Evolutionary conservation across 345 rosid genomes (phyloP).

Genomic region (Murraya koenigii): DNA sequence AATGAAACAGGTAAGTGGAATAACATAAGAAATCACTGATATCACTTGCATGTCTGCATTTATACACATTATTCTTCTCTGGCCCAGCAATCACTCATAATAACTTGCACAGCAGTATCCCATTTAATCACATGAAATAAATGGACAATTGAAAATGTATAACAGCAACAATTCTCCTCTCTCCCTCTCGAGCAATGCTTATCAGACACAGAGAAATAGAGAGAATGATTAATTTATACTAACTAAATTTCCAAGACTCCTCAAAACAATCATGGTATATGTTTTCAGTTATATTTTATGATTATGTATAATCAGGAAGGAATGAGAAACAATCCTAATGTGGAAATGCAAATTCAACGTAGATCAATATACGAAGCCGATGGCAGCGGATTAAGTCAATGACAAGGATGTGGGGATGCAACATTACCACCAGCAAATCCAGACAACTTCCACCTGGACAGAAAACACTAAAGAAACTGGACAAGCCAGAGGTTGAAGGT

Average conservation of each 20-base stretch:
- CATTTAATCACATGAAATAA: neutral
- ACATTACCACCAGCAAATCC: constrained; percentile 10
- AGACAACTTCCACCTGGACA: constrained; percentile 16
- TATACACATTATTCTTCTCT: neutral
- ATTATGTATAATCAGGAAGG: constrained; percentile 34
- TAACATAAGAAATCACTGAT: neutral
- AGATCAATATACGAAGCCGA: constrained; percentile 32
- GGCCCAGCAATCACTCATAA: neutral
- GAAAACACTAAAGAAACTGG: constrained; percentile 4
- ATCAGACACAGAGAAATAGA: neutral
- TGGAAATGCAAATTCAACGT: constrained; percentile 37
- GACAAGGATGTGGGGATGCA: constrained; percentile 20
- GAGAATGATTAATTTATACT: neutral
- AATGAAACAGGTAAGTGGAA: neutral
- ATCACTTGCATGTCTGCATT: neutral
- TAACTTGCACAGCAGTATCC: neutral
- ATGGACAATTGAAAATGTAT: neutral
- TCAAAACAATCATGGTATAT: constrained; percentile 15
- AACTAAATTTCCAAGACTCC: neutral
- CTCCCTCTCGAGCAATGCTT: neutral
- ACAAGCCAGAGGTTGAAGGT: constrained; percentile 9
- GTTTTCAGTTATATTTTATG: constrained; percentile 15
- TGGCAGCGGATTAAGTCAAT: constrained; percentile 27
- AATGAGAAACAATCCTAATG: constrained; percentile 42
- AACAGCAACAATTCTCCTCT: neutral